phyloP scores from a whole-genome alignment of 768 basidiomycete species.

The Trichaptum fuscoviolaceum region DNA sequence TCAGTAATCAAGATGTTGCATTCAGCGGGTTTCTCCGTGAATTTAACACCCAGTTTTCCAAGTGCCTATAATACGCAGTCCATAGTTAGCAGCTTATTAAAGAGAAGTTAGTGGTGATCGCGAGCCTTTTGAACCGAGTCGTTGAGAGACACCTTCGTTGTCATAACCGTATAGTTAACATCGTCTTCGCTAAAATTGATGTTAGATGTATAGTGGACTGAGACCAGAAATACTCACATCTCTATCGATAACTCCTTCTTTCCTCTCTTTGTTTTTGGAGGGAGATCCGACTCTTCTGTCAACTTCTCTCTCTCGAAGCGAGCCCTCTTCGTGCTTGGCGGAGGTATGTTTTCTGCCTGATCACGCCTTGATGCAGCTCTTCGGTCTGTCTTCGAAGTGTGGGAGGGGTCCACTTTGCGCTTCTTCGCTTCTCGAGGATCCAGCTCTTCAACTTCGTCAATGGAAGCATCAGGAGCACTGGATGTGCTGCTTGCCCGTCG shows the following conservation, averaged over 20 bases:
- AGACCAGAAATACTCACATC: slow-evolving; percentile 8
- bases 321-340: neutral
- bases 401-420: slow-evolving; percentile 2
- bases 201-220: slow-evolving; percentile 4
- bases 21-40: slow-evolving; percentile 53
- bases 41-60: slow-evolving; percentile 58
- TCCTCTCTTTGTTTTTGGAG: slow-evolving; percentile 16
- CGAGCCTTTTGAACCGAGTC: slow-evolving; percentile 58
- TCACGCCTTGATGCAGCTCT: neutral
- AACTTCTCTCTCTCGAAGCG: slow-evolving; percentile 17
- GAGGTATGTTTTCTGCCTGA: neutral
- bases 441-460: slow-evolving; percentile 7
- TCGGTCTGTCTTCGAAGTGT: neutral
- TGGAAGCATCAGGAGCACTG: slow-evolving; percentile 2
- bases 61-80: slow-evolving; percentile 40
- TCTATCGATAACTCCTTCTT: slow-evolving; percentile 12
- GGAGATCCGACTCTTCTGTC: slow-evolving; percentile 10
- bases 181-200: slow-evolving; percentile 3
- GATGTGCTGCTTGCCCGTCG: slow-evolving; percentile 1
- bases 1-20: slow-evolving; percentile 78
- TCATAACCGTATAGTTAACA: slow-evolving; percentile 38
- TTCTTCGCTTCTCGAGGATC: slow-evolving; percentile 1
- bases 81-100: slow-evolving; percentile 4
- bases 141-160: slow-evolving; percentile 56
- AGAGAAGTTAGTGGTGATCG: neutral